Evolutionary conservation across 768 basidiomycete genomes (phyloP), one percentile per base, ranked within the genome.

Genomic region (Pholiota molesta): DNA sequence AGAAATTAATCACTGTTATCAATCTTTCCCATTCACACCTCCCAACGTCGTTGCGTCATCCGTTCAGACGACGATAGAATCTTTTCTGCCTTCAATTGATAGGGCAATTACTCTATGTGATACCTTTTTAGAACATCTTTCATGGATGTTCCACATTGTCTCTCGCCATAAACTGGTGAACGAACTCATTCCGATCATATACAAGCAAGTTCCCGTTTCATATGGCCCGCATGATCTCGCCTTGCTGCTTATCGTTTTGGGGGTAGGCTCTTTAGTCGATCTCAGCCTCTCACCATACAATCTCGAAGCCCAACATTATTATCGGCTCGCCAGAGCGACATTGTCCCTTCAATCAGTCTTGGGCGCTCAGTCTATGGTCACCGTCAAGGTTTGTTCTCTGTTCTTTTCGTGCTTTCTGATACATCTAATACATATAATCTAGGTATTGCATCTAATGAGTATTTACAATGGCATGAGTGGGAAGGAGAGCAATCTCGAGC

Each of bases 391-490:
- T 52, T 13, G 53, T 49, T 2, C 47, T 28, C 19, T 29, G 13
- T 33, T 39, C 28, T 45, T 42, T 51, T 8, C 19, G 35, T 23
- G 29, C 39, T 26, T 55, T 37, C 52, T 21, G 53, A 51, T 28
- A 39, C 31, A 40, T 17, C 45, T 29, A n/a, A 17, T 23, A 16
- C 23, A 29, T 7, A 35, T 17, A 13, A 37, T n/a, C 54, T 31
- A 81, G 79, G 78, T 77, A 6, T 62, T 84, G 31, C 80, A 83
- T 70, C 73, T 84, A 31, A 83, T 83, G 80, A 83, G 82, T 61
- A 75, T 83, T 37, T 84, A 83, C 71, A 81, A 82, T 62, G 82
- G 82, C 49, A 77, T 84, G 76, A 82, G 82, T 65, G 82, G 82
- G 29, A 78, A 82, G 64, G 82, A 84, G 64, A 74, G 73, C 53